Conservation (phyloP, 179 eudicot genomes). For the Nepenthes alata region DNA sequence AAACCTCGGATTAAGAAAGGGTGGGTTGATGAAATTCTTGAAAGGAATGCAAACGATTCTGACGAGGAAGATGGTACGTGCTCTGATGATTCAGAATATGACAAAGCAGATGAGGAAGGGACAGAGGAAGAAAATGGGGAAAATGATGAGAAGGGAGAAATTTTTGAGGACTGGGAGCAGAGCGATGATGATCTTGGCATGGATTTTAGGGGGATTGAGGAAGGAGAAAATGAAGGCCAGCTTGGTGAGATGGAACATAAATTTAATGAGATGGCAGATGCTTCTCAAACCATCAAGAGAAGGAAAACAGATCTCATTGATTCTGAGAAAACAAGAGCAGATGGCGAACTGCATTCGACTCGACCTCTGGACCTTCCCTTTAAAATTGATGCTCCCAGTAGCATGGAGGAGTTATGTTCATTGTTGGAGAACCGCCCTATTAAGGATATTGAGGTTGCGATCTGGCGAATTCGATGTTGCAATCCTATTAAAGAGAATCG, state of each 20-base stretch:
- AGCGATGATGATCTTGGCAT: constrained; percentile 60
- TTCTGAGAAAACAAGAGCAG: constrained; percentile 18
- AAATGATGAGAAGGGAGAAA: constrained; percentile 27
- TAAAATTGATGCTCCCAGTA: constrained; percentile 72
- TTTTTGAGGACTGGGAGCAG: constrained; percentile 89
- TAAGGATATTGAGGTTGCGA: constrained; percentile 66
- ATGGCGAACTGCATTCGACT: constrained; percentile 15
- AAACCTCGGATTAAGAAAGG: constrained; percentile 31
- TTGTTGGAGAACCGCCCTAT: constrained; percentile 51
- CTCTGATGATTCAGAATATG: constrained; percentile 40
- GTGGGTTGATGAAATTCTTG: constrained; percentile 61
- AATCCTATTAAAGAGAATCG: constrained; percentile 89
- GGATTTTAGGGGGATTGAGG: constrained; percentile 33
- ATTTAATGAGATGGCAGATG: constrained; percentile 14
- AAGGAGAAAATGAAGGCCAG: constrained; percentile 20
- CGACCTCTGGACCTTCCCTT: constrained; percentile 61
- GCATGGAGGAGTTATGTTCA: constrained; percentile 46
- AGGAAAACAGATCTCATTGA: constrained; percentile 9
- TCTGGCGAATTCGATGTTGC: constrained; percentile 61
- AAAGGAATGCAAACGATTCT: constrained; percentile 24
- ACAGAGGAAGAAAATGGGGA: constrained; percentile 32
- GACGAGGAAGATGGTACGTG: constrained; percentile 29
- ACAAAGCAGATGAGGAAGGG: constrained; percentile 39
- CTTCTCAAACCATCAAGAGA: constrained; percentile 14
- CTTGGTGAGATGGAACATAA: constrained; percentile 9